Evolutionary conservation across 768 basidiomycete genomes (phyloP).

Genomic region (Pleurotus sapidus): DNA sequence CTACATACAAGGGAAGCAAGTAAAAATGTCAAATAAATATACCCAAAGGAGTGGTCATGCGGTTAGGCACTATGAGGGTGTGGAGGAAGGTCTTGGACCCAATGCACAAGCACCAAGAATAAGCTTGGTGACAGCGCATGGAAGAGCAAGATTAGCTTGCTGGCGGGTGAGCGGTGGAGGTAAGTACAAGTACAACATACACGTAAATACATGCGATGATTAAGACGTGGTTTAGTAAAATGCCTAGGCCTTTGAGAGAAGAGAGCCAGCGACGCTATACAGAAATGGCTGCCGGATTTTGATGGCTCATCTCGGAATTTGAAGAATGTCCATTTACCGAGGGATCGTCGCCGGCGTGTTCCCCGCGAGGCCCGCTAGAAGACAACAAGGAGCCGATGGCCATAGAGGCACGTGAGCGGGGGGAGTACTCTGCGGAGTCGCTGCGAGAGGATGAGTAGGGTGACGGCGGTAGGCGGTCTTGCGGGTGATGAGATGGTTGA

Average conservation of each 20-base stretch:
- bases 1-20: no score
- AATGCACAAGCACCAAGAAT: no score
- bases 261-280: neutral
- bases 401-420: slow-evolving; percentile 73
- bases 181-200: slow-evolving; percentile 6
- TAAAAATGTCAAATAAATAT: no score
- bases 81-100: neutral
- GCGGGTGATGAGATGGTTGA: slow-evolving; percentile 29
- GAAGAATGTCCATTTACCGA: slow-evolving; percentile 6
- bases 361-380: slow-evolving; percentile 41
- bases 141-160: neutral
- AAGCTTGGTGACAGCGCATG: neutral
- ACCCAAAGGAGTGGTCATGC: no score
- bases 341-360: slow-evolving; percentile 28
- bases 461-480: slow-evolving; percentile 62
- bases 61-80: neutral
- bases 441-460: slow-evolving; percentile 73
- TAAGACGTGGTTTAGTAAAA: neutral
- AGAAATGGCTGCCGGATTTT: neutral
- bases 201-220: neutral
- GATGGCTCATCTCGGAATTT: slow-evolving; percentile 2
- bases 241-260: neutral
- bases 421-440: slow-evolving; percentile 67
- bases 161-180: neutral
- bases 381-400: slow-evolving; percentile 70